Evolutionary conservation across 2,329 filamentous ascomycete genomes (phyloP).

Genomic region (Ceratocystis colombiana): DNA sequence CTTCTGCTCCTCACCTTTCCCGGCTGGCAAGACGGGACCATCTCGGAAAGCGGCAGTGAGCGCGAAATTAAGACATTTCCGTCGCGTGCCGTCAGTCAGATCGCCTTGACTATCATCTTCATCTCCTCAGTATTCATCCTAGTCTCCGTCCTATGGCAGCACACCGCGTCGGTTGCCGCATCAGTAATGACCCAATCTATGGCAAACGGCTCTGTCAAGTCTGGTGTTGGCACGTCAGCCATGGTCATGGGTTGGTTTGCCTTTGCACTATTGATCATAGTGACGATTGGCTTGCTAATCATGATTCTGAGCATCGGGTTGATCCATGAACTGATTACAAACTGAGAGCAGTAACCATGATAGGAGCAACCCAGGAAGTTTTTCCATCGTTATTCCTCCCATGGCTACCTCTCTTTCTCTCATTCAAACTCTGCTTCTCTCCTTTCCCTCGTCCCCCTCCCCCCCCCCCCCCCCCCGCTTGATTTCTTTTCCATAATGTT

Average conservation of each 20-base stretch:
- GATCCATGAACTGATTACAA: slow-evolving; percentile 48
- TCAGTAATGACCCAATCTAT: slow-evolving; percentile 88
- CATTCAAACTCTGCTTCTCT: background rate
- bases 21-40: slow-evolving; percentile 77
- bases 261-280: slow-evolving; percentile 84
- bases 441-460: background rate
- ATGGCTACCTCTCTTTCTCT: slow-evolving; percentile 8
- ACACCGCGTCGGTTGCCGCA: slow-evolving; percentile 91
- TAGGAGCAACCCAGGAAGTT: background rate
- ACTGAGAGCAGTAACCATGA: slow-evolving; percentile 13
- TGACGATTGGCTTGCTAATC: slow-evolving; percentile 86
- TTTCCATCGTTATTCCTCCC: background rate
- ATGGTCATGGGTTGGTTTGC: slow-evolving; percentile 99
- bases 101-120: slow-evolving; percentile 87
- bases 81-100: slow-evolving; percentile 80
- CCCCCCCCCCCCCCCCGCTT: background rate
- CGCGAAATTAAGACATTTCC: slow-evolving; percentile 91
- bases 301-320: slow-evolving; percentile 93
- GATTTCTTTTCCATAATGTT: slow-evolving; percentile 7
- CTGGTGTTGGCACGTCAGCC: slow-evolving; percentile 81
- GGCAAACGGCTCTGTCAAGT: slow-evolving; percentile 77
- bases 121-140: slow-evolving; percentile 60
- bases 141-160: slow-evolving; percentile 77
- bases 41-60: slow-evolving; percentile 62
- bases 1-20: slow-evolving; percentile 93